These are phyloP conservation scores for Cordyceps pruinosa DNA, from an alignment of 2,329 filamentous ascomycete species.

Conservation along the genomic window DNA sequence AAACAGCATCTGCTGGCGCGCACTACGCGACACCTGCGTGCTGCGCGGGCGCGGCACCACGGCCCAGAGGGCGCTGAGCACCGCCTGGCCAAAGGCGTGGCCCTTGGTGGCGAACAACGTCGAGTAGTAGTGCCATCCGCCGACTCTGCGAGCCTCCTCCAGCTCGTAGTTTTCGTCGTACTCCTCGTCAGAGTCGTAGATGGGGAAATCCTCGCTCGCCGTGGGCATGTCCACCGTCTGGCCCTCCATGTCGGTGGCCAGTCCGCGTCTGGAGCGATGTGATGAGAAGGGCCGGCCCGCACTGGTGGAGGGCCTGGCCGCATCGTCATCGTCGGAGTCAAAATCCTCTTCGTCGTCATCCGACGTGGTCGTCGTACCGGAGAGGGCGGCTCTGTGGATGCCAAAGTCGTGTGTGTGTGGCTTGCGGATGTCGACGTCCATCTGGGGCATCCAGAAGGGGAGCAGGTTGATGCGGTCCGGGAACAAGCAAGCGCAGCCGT, in stretches of 20 bases:
- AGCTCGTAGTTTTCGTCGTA: slow-evolving; percentile 67
- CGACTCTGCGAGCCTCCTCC: slow-evolving; percentile 69
- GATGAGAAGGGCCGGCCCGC: slow-evolving; percentile 29
- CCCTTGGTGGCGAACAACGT: slow-evolving; percentile 47
- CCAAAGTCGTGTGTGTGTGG: slow-evolving; percentile 83
- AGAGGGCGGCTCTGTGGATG: slow-evolving; percentile 72
- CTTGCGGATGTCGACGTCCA: slow-evolving; percentile 96
- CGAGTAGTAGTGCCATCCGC: slow-evolving; percentile 68
- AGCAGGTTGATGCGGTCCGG: slow-evolving; percentile 81
- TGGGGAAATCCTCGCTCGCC: slow-evolving; percentile 64
- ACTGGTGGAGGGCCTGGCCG: slow-evolving; percentile 13
- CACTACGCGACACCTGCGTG: slow-evolving; percentile 50
- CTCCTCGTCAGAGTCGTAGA: slow-evolving; percentile 84
- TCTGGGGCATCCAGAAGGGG: slow-evolving; percentile 97
- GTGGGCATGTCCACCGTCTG: slow-evolving; percentile 60
- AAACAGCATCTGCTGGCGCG: slow-evolving; percentile 47
- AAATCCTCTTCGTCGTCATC: slow-evolving; percentile 68
- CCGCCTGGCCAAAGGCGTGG: slow-evolving; percentile 33
- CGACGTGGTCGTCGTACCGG: slow-evolving; percentile 69
- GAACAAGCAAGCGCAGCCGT: slow-evolving; percentile 83
- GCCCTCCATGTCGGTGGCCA: slow-evolving; percentile 67
- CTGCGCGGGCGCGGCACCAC: slow-evolving; percentile 49
- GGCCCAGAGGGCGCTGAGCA: slow-evolving; percentile 40
- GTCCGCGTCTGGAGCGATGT: slow-evolving; percentile 32
- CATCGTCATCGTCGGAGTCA: slow-evolving; percentile 57